Evolutionary conservation across 164 flowering plant genomes (phyloP).

Genomic region (Hamamelis virginiana): DNA sequence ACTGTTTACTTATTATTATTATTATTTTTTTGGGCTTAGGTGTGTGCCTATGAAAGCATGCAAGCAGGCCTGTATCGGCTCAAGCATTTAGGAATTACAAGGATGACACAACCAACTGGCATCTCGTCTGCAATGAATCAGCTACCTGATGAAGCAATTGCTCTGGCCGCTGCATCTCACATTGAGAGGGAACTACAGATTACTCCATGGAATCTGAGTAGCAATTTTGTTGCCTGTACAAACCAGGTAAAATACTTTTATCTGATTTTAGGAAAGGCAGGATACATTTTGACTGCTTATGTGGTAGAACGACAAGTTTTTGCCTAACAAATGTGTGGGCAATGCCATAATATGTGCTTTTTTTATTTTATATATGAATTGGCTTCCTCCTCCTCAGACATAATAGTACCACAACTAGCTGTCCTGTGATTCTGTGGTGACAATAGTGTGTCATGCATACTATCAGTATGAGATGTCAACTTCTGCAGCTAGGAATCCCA

Average conservation of each 20-base stretch:
- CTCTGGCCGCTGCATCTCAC: conserved; percentile 96
- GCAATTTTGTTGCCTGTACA: conserved; percentile 90
- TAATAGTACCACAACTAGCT: too few relatives aligned
- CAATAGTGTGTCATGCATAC: too few relatives aligned
- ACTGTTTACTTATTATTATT: neutral
- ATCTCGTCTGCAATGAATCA: conserved; percentile 92
- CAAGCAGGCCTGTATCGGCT: conserved; percentile 83
- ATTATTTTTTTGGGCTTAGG: conserved; percentile 36
- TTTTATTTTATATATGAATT: too few relatives aligned
- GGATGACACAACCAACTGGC: conserved; percentile 61
- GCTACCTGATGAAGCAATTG: conserved; percentile 94
- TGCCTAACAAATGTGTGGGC: too few relatives aligned
- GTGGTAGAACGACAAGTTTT: neutral
- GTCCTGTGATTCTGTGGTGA: too few relatives aligned
- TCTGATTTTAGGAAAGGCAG: neutral
- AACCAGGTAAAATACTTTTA: conserved; percentile 55
- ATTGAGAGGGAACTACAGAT: conserved; percentile 96
- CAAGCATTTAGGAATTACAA: conserved; percentile 83
- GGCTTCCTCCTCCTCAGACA: too few relatives aligned
- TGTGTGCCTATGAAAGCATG: conserved; percentile 95
- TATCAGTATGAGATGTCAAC: too few relatives aligned
- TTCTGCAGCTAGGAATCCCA: too few relatives aligned
- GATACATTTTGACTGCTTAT: neutral
- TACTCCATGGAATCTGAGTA: conserved; percentile 94
- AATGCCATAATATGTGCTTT: too few relatives aligned